These are phyloP conservation scores for Phytophthora palmivora DNA, from an alignment of 352 stramenopile genomes.

Conservation along the genomic window DNA sequence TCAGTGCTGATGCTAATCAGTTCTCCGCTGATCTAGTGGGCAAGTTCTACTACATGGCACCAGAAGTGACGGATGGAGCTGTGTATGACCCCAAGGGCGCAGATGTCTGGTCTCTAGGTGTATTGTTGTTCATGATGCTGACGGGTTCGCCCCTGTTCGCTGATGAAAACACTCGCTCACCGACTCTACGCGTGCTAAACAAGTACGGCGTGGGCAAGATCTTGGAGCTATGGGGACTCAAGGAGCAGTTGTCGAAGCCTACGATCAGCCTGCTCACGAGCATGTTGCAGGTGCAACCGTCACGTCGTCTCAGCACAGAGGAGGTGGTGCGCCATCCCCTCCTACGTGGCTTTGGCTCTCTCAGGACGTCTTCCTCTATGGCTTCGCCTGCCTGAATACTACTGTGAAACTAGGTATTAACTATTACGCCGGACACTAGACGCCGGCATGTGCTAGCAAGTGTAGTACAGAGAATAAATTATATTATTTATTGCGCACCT, in stretches of 20 bases:
- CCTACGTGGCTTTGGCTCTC: constrained; percentile 10
- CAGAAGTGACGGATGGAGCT: constrained; percentile 47
- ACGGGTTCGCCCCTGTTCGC: constrained; percentile 59
- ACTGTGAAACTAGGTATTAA: constrained; percentile 10
- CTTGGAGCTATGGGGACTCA: constrained; percentile 63
- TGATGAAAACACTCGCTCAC: constrained; percentile 44
- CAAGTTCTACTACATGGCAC: constrained; percentile 83
- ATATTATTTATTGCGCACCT: constrained; percentile 42
- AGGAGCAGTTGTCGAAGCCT: constrained; percentile 34
- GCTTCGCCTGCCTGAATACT: constrained; percentile 19
- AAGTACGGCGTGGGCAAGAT: constrained; percentile 64
- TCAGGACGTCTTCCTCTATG: neutral
- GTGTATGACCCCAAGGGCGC: constrained; percentile 56
- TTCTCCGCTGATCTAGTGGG: constrained; percentile 53
- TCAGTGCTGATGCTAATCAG: constrained; percentile 50
- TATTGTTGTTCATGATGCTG: constrained; percentile 78
- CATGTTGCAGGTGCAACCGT: constrained; percentile 60
- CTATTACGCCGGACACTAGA: constrained; percentile 10
- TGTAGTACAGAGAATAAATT: constrained; percentile 37
- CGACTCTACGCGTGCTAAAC: constrained; percentile 53
- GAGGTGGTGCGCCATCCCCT: constrained; percentile 38
- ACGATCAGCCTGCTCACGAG: constrained; percentile 49
- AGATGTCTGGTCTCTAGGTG: constrained; percentile 76
- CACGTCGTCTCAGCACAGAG: constrained; percentile 41
- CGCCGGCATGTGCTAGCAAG: constrained; percentile 25